These are phyloP conservation scores for Stemphylium vesicarium DNA, from an alignment of 2,329 filamentous ascomycete species.

Conservation along the genomic window DNA sequence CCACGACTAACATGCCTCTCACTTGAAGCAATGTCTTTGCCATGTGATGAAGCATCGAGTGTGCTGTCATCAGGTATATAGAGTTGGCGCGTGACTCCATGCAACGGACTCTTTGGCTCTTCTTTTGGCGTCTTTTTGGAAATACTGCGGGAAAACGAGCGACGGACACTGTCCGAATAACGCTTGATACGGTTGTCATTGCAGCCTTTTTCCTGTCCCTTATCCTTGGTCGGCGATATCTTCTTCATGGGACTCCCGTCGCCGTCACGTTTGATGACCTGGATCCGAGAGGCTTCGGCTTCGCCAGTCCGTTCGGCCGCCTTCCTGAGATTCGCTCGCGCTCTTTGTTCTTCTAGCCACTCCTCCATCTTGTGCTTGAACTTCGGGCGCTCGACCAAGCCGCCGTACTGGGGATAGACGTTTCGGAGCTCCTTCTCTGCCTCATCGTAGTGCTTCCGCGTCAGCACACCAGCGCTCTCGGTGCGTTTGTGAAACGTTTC, in stretches of 20 bases:
- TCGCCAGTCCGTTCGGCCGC: conserved; percentile 12
- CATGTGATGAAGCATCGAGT: not conserved
- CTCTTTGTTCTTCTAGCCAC: conserved; percentile 37
- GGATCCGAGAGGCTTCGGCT: conserved; percentile 12
- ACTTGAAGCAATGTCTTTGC: not conserved
- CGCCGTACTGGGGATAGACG: conserved; percentile 41
- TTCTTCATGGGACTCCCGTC: not conserved
- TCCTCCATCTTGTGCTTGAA: conserved; percentile 35
- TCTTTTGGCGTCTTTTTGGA: conserved; percentile 10
- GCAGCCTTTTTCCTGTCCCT: not conserved
- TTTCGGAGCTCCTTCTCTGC: conserved; percentile 37
- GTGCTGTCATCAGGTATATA: conserved; percentile 14
- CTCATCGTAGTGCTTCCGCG: conserved; percentile 32
- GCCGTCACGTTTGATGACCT: conserved; percentile 2
- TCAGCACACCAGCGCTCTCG: conserved; percentile 10
- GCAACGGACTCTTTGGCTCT: conserved; percentile 28
- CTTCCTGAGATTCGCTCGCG: conserved; percentile 24
- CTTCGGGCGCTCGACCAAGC: conserved; percentile 39
- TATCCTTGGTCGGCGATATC: not conserved
- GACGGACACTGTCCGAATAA: conserved; percentile 24
- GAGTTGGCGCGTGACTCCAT: conserved; percentile 30
- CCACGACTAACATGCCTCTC: not conserved
- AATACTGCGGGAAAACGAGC: conserved; percentile 22
- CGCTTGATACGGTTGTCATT: conserved; percentile 27
- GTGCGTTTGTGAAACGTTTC: not conserved